A percentile compares a stretch with the other conserved stretches of the same genome.
Conservation (phyloP, 2,329 filamentous ascomycete species). For the Aspergillus quadrilineatus region DNA sequence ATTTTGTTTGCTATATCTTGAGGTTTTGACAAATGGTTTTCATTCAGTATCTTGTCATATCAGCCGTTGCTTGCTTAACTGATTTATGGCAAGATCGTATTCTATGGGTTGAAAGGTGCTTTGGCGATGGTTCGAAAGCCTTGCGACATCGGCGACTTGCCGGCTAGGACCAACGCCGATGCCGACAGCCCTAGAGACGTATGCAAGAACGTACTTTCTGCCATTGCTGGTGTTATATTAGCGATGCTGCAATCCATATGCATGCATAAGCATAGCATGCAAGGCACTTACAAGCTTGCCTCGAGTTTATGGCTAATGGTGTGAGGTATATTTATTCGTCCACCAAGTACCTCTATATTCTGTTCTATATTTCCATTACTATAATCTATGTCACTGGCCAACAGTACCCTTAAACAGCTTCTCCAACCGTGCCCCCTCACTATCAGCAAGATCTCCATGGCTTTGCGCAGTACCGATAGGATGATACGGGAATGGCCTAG, state of each 20-base stretch:
- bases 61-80: not conserved
- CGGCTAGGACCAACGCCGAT: not conserved
- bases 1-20: not conserved
- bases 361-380: not conserved
- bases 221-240: too few species aligned
- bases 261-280: too few species aligned
- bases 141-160: not conserved
- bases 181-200: not conserved
- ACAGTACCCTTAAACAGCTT: conserved; percentile 12
- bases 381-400: not conserved
- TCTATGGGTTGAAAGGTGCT: not conserved
- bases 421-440: conserved; percentile 20
- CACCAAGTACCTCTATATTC: not conserved
- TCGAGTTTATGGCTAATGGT: not conserved
- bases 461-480: conserved; percentile 18
- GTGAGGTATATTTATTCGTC: not conserved
- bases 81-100: not conserved
- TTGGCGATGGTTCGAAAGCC: not conserved
- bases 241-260: too few species aligned
- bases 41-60: not conserved
- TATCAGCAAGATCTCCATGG: conserved; percentile 22
- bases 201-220: not conserved
- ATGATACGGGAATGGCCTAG: conserved; percentile 26
- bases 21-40: not conserved
- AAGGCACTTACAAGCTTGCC: too few species aligned